These are phyloP conservation scores for Cladobotryum protrusum DNA, from an alignment of 2,329 filamentous ascomycete species.

Conservation along the genomic window DNA sequence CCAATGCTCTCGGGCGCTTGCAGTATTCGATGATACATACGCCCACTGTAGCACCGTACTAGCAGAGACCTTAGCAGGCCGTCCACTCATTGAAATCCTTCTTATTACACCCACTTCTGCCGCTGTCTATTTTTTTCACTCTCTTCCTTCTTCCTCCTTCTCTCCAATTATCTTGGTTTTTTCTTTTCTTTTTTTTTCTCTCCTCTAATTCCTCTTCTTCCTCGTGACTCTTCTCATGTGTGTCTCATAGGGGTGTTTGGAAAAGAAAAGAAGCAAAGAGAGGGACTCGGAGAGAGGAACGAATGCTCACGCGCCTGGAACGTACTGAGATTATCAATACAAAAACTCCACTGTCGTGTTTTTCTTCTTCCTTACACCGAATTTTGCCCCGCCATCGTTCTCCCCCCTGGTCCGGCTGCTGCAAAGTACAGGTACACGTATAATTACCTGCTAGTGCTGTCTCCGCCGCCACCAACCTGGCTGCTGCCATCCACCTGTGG, in stretches of 20 bases:
- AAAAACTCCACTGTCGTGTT: background rate
- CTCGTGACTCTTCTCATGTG: constrained; percentile 2
- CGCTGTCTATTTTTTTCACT: constrained; percentile 5
- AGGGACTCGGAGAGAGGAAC: constrained; percentile 4
- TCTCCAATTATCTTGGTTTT: no score
- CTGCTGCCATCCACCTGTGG: no score
- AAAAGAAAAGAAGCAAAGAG: background rate
- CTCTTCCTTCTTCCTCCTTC: constrained; percentile 4
- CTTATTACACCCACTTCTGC: background rate
- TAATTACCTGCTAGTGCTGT: background rate
- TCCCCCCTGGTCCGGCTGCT: background rate
- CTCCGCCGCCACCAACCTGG: background rate
- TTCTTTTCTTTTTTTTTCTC: constrained; percentile 10
- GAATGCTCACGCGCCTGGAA: constrained; percentile 9
- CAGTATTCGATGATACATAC: no score
- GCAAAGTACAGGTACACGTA: background rate
- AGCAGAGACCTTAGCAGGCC: no score
- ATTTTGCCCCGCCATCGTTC: background rate
- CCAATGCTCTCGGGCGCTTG: no score
- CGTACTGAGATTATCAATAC: constrained; percentile 1
- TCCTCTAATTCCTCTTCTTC: constrained; percentile 2
- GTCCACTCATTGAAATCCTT: background rate
- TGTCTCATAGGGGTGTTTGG: constrained; percentile 7
- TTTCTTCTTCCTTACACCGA: constrained; percentile 7
- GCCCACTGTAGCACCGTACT: no score